Evolutionary conservation across 2,329 filamentous ascomycete genomes (phyloP).

Genomic region (Penicillium sp.): DNA sequence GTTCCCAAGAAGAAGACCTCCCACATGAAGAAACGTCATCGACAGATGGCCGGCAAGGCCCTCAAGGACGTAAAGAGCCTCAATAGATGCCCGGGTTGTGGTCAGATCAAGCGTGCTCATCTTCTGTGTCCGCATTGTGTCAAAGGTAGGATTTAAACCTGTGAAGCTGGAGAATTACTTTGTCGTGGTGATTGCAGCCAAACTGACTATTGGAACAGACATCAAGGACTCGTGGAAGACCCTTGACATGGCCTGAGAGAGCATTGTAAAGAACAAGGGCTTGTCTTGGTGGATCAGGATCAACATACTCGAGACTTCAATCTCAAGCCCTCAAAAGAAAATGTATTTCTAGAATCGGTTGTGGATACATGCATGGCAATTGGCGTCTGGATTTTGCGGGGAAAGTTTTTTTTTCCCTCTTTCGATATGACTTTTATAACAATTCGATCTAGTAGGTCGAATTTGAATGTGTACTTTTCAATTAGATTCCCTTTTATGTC

Average conservation of each 20-base stretch:
- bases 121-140: constrained; percentile 85
- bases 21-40: constrained; percentile 88
- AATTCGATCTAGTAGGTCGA: constrained; percentile 3
- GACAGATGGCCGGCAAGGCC: constrained; percentile 93
- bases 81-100: constrained; percentile 87
- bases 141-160: constrained; percentile 56
- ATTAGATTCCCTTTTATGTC: not conserved
- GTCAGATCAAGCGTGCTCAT: constrained; percentile 83
- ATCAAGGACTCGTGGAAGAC: constrained; percentile 50
- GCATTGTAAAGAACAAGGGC: constrained; percentile 5
- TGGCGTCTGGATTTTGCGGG: constrained; percentile 36
- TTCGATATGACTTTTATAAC: constrained; percentile 12
- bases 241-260: constrained; percentile 31
- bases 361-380: constrained; percentile 37
- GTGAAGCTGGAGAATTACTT: not conserved
- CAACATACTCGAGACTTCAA: not conserved
- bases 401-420: constrained; percentile 13
- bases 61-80: constrained; percentile 85
- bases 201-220: constrained; percentile 29
- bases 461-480: constrained; percentile 1
- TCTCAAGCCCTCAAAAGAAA: constrained; percentile 14
- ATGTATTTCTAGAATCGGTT: constrained; percentile 24
- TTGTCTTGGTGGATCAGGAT: not conserved
- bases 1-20: constrained; percentile 99
- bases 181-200: not conserved